phyloP scores from a whole-genome alignment of 306 rosid species.

The Malus sylvestris region DNA sequence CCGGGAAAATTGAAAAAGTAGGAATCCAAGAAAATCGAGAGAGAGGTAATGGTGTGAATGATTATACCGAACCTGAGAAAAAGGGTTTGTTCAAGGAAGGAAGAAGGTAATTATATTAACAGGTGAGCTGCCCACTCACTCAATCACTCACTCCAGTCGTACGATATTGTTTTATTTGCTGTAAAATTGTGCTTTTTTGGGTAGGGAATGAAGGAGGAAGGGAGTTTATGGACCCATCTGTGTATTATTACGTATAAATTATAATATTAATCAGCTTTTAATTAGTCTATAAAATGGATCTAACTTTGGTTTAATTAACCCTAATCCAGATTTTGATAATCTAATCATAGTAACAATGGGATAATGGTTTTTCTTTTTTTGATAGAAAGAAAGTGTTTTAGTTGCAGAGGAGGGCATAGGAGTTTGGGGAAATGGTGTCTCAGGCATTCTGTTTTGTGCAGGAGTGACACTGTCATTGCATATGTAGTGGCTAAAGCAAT shows the following conservation, averaged over 20 bases:
- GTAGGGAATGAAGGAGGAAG: neutral
- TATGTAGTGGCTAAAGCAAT: neutral
- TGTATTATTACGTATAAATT: neutral
- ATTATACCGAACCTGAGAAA: neutral
- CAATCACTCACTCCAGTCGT: too few relatives aligned
- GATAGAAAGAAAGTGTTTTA: neutral
- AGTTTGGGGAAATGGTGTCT: neutral
- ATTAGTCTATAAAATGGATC: neutral
- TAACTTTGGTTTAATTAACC: neutral
- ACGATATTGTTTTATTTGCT: neutral
- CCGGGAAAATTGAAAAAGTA: neutral
- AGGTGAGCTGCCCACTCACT: too few relatives aligned
- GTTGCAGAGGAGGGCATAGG: neutral
- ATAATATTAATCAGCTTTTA: neutral
- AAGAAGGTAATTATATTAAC: neutral
- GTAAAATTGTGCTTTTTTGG: neutral
- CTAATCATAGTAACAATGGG: neutral
- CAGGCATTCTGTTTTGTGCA: neutral
- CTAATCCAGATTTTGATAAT: neutral
- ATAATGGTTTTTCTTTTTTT: neutral
- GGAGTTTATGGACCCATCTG: neutral
- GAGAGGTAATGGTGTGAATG: neutral
- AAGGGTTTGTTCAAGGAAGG: neutral
- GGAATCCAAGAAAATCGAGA: constrained; percentile 28
- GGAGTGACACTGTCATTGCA: neutral